A percentile compares a stretch with the other conserved stretches of the same genome.
These are phyloP conservation scores for Talaromyces piceae DNA, from an alignment of 2,329 filamentous ascomycete genomes.

Conservation along the genomic window DNA sequence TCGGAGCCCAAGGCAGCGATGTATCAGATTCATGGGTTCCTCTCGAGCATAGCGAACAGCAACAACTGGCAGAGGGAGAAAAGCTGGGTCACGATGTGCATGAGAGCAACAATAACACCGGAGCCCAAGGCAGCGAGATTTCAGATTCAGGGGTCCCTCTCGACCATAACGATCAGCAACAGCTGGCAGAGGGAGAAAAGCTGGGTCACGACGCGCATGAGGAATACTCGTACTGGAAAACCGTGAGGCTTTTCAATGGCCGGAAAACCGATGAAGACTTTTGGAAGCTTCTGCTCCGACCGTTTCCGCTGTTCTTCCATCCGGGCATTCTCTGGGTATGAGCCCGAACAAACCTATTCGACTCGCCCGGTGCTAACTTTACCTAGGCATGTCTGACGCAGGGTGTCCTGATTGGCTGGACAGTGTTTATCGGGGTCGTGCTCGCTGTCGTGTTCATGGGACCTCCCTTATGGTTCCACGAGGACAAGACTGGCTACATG, in stretches of 20 bases:
- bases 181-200: neutral
- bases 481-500: slow-evolving; percentile 75
- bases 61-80: neutral
- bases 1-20: neutral
- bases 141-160: no score
- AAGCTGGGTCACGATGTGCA: neutral
- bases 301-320: slow-evolving; percentile 75
- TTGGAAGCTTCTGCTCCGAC: slow-evolving; percentile 57
- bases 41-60: slow-evolving; percentile 5
- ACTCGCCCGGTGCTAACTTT: neutral
- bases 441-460: slow-evolving; percentile 75
- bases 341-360: slow-evolving; percentile 20
- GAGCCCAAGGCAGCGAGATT: no score
- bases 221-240: slow-evolving; percentile 45
- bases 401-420: slow-evolving; percentile 90
- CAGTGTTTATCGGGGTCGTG: slow-evolving; percentile 81
- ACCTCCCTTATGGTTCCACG: slow-evolving; percentile 71
- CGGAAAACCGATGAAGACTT: slow-evolving; percentile 73
- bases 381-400: slow-evolving; percentile 61
- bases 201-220: neutral
- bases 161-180: neutral
- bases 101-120: no score
- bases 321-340: slow-evolving; percentile 71
- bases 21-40: slow-evolving; percentile 11
- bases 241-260: slow-evolving; percentile 66